Evolutionary conservation across 306 rosid species (phyloP).

Genomic region (Begonia masoniana): DNA sequence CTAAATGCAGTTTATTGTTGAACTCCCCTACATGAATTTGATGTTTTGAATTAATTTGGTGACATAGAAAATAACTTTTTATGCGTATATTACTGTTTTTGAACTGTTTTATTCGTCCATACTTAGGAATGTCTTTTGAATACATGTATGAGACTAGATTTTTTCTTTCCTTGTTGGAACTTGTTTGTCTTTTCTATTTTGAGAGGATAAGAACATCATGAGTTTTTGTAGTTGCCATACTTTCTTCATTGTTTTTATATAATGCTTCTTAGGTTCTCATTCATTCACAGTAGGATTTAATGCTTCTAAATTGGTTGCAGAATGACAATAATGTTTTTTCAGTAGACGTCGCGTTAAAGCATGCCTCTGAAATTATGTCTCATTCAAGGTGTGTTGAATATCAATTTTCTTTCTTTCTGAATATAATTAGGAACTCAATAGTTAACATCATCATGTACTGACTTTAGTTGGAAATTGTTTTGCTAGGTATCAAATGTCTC

Average conservation of each 20-base stretch:
- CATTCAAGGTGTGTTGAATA: constrained; percentile 29
- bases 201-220: too few relatives aligned
- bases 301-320: constrained; percentile 28
- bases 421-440: constrained; percentile 4
- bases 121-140: too few relatives aligned
- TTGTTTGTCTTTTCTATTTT: too few relatives aligned
- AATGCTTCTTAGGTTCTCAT: too few relatives aligned
- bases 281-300: constrained; percentile 6
- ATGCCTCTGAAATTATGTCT: constrained; percentile 35
- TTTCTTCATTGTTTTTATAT: not conserved
- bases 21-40: too few relatives aligned
- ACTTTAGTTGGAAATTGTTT: constrained; percentile 6
- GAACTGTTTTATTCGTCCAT: too few relatives aligned
- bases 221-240: not conserved
- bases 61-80: too few relatives aligned
- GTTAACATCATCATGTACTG: constrained; percentile 2
- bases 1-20: too few relatives aligned
- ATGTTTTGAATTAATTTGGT: too few relatives aligned
- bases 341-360: constrained; percentile 24
- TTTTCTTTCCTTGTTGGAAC: too few relatives aligned
- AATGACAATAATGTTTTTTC: constrained; percentile 25
- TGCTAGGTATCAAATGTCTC: constrained; percentile 45
- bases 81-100: too few relatives aligned
- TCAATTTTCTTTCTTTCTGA: not conserved
- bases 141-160: too few relatives aligned